Evolutionary conservation across 768 basidiomycete genomes (phyloP), one percentile per base, ranked within the genome.

Genomic region (Mycena pura): DNA sequence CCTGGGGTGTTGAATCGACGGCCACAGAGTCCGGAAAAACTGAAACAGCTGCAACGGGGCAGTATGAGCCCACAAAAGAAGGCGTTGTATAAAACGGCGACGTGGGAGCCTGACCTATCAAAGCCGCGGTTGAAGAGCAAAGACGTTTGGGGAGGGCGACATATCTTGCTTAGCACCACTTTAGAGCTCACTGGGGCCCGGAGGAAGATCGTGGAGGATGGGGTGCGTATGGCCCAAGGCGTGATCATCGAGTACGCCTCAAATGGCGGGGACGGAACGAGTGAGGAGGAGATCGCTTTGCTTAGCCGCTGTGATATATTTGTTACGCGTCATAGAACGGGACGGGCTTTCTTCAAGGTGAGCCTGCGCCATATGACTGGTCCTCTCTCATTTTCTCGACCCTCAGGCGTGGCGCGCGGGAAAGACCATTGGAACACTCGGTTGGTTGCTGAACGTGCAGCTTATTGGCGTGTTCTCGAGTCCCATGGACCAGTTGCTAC

Each of bases 361-460:
- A 19, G 78, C 19, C 38, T 27, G 31, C 27, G 21, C 60, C 45
- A 39, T 63, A 19, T 29, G 15, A 22, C 19, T 8, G 21, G 3
- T 52, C 29, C 27, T 8, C 31, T 27, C 32, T 14, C 24, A 15
- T 32, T 31, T 62, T 45, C 38, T 21, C 40, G 14, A 21, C 25
- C 13, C 69, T n/a, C 44, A 95, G 90, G 92, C 93, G 8, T 83
- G 85, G 39, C 77, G 80, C 28, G 65, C 66, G 6, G 69, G 74
- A 14, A 88, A 89, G 71, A 85, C 83, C 6, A 86, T 98, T 24
- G 95, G 90, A 1, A 93, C 89, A 0, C 79, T 96, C 5, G 79
- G 85, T 0, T 97, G 95, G 95, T 69, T 96, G 14, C 92, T 93
- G 72, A 85, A 91, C 69, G 88, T 91, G 5, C 83, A 92, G 57